Conservation (phyloP, 768 basidiomycete species). For the Mycena maculata region DNA sequence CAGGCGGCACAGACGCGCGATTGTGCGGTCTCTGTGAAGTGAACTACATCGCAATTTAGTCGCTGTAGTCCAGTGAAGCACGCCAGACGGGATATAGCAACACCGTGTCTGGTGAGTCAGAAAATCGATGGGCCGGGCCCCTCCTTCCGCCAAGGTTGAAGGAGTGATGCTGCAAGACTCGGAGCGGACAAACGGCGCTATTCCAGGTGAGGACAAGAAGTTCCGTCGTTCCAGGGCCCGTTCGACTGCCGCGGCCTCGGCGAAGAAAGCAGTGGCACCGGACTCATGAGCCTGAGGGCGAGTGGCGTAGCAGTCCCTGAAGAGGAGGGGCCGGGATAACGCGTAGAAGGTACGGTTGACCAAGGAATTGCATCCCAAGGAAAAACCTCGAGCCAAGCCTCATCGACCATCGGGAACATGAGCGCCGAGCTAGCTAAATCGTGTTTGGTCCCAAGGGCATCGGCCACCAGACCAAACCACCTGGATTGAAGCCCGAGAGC, state of each 20-base stretch:
- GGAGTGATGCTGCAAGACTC: neutral
- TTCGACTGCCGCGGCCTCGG: neutral
- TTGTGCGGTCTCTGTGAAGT: neutral
- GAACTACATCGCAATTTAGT: neutral
- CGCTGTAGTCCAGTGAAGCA: neutral
- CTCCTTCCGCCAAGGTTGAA: neutral
- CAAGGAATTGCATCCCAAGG: too few species aligned
- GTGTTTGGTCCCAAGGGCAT: too few species aligned
- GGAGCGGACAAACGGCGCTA: neutral
- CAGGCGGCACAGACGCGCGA: neutral
- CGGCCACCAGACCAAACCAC: too few species aligned
- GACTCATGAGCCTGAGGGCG: too few species aligned
- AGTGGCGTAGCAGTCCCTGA: slow-evolving; percentile 5
- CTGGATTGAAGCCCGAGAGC: too few species aligned
- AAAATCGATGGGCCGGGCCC: too few species aligned
- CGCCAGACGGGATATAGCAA: neutral
- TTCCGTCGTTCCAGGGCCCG: neutral
- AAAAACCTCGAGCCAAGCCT: too few species aligned
- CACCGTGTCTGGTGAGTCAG: neutral
- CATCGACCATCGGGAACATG: too few species aligned
- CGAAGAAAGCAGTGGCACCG: neutral
- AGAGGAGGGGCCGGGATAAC: slow-evolving; percentile 5
- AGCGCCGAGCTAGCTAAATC: too few species aligned
- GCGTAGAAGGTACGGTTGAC: neutral
- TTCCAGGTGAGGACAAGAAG: slow-evolving; percentile 7